Evolutionary conservation across 1,284 basidiomycete species (phyloP), one percentile per base, ranked within the genome.

Genomic region (Fomitopsis palustris): DNA sequence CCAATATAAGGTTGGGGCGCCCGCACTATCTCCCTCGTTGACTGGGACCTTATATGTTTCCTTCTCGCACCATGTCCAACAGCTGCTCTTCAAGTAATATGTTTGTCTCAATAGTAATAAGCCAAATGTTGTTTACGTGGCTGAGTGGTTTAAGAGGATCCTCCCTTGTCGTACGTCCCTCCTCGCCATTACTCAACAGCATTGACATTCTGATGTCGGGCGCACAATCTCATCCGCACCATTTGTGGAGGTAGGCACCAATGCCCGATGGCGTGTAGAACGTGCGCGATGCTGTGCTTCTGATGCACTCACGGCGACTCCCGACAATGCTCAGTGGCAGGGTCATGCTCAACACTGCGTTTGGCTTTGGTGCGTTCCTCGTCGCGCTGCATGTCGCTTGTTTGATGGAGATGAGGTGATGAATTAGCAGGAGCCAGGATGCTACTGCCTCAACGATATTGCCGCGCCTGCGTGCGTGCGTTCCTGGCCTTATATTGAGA

Each of bases 371-470:
- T 66, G 93, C 92, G 1, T 99, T 90, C 76, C 83, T 99, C 31
- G 96, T 98, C 17, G 98, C 98, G 96, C 84, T 96, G 1, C 96
- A 98, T 70, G 96, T 96, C 4, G 83, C 87, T 2, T 83, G 88
- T 7, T 72, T 73, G 17, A 71, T 75, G 10, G 69, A 74, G 19
- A 70, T 72, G 2, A 71, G 73, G 21, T 74, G 71, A n/a, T n/a
- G n/a, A n/a, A n/a, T n/a, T n/a, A n/a, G 3, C 72, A 72, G 19
- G 74, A 79, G 12, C 75, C 97, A 23, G 96, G 96, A 0, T 99
- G 96, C 72, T 99, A 99, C 72, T 99, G 95, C 70, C 99, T 97
- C 76, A 98, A 98, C 66, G 97, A 99, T 67, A 92, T 99, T 52
- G 95, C 98, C 17, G 96, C 96, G 0, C 96, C 97, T 1, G 84